A percentile compares a stretch with the other conserved stretches of the same genome.
Evolutionary conservation across 2,329 filamentous ascomycete species (phyloP).

Genomic region (Arthrobotrys entomopaga): DNA sequence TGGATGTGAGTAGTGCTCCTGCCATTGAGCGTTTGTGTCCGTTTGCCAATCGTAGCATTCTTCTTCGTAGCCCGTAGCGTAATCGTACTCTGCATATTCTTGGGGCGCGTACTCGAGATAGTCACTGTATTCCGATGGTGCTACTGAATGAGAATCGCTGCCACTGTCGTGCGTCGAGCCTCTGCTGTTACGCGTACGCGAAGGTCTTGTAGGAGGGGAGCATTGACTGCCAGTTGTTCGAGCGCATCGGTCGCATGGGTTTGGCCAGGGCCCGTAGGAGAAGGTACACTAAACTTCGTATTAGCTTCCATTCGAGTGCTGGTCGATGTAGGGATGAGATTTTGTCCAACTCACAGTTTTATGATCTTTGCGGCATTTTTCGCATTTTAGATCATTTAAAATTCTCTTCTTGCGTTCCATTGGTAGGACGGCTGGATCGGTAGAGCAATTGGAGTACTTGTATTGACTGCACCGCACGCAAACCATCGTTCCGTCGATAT

Average conservation of each 20-base stretch:
- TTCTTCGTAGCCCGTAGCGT: slow-evolving; percentile 48
- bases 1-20: slow-evolving; percentile 49
- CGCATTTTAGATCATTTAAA: slow-evolving; percentile 49
- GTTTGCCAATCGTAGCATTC: slow-evolving; percentile 47
- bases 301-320: neutral
- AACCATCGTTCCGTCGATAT: slow-evolving; percentile 37
- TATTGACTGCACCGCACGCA: slow-evolving; percentile 39
- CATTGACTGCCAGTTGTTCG: slow-evolving; percentile 51
- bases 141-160: slow-evolving; percentile 44
- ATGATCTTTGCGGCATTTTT: slow-evolving; percentile 50
- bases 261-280: slow-evolving; percentile 49
- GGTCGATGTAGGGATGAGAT: too few species aligned
- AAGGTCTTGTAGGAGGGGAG: slow-evolving; percentile 44
- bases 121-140: slow-evolving; percentile 43
- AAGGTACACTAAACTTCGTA: slow-evolving; percentile 37
- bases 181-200: slow-evolving; percentile 47
- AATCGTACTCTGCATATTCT: slow-evolving; percentile 27
- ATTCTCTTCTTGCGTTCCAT: slow-evolving; percentile 50
- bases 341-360: slow-evolving; percentile 38
- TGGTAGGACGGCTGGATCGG: slow-evolving; percentile 43
- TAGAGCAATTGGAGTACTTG: slow-evolving; percentile 46
- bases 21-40: slow-evolving; percentile 44
- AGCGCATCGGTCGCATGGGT: slow-evolving; percentile 51
- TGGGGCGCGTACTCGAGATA: slow-evolving; percentile 29
- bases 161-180: slow-evolving; percentile 50